Conservation (phyloP, 2,329 filamentous ascomycete species). For the Ceratocystis harringtonii region DNA sequence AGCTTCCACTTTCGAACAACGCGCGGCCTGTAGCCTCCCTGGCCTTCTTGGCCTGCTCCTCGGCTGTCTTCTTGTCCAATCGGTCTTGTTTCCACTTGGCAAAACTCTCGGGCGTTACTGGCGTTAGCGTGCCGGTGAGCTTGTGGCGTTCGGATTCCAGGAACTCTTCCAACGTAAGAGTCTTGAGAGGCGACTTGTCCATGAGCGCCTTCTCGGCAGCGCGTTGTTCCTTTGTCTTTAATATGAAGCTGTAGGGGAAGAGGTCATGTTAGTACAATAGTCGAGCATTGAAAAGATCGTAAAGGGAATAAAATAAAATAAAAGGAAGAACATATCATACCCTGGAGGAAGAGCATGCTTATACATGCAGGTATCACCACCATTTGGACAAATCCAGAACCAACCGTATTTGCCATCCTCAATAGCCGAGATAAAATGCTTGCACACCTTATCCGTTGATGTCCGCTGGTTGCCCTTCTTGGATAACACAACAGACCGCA, state of each 20-base stretch:
- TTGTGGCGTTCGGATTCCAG: slow-evolving; percentile 93
- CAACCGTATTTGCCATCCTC: slow-evolving; percentile 98
- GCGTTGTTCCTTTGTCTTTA: slow-evolving; percentile 95
- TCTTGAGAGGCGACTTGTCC: slow-evolving; percentile 91
- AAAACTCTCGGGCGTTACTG: slow-evolving; percentile 83
- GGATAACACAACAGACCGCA: slow-evolving; percentile 75
- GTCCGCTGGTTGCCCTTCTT: slow-evolving; percentile 97
- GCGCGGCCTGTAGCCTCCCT: slow-evolving; percentile 93
- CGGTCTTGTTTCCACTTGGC: slow-evolving; percentile 96
- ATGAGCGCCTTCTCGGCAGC: slow-evolving; percentile 88
- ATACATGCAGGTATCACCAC: slow-evolving; percentile 96
- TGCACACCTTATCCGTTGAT: slow-evolving; percentile 97
- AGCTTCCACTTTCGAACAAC: slow-evolving; percentile 93
- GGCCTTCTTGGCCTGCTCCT: slow-evolving; percentile 74
- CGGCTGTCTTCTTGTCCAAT: slow-evolving; percentile 86
- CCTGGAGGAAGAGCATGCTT: slow-evolving; percentile 88
- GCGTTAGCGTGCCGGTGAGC: slow-evolving; percentile 77
- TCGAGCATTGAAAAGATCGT: background rate
- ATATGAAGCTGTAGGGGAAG: slow-evolving; percentile 52
- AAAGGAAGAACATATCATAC: slow-evolving; percentile 37
- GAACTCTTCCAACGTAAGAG: slow-evolving; percentile 92
- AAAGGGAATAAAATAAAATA: background rate
- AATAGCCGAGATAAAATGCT: slow-evolving; percentile 91
- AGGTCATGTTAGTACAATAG: background rate
- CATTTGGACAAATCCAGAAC: slow-evolving; percentile 98